Evolutionary conservation across 768 basidiomycete genomes (phyloP).

Genomic region (Leccinum ochraceum): DNA sequence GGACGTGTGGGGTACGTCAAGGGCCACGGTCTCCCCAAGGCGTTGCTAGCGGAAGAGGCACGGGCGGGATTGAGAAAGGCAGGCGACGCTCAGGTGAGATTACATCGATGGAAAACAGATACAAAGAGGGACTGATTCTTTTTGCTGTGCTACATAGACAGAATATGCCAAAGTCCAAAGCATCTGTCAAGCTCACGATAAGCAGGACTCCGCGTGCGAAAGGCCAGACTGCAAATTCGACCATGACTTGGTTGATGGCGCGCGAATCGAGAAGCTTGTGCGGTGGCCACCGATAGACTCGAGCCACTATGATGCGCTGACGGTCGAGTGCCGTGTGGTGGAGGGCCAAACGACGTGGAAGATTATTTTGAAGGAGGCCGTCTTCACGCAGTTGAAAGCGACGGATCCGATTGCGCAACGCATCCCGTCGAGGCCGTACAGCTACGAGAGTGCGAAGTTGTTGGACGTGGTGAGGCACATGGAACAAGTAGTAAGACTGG

Average conservation of each 20-base stretch:
- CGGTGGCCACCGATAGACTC: constrained; percentile 1
- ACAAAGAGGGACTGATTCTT: neutral
- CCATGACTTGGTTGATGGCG: constrained; percentile 18
- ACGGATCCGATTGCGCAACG: constrained; percentile 11
- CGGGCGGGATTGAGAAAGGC: constrained; percentile 4
- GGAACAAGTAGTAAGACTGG: constrained; percentile 11
- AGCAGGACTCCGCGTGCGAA: constrained; percentile 5
- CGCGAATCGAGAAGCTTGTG: constrained; percentile 16
- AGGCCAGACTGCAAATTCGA: constrained; percentile 19
- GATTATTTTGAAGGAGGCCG: constrained; percentile 17
- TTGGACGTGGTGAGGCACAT: constrained; percentile 21
- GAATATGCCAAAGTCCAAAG: constrained; percentile 16
- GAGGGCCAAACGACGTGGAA: constrained; percentile 15
- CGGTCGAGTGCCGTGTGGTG: constrained; percentile 17
- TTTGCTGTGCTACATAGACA: constrained; percentile 4
- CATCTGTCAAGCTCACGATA: constrained; percentile 17
- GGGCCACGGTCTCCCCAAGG: constrained; percentile 3
- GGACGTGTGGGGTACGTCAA: neutral
- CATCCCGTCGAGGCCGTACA: constrained; percentile 15
- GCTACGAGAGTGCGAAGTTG: constrained; percentile 13
- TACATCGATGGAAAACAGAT: neutral
- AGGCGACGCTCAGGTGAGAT: constrained; percentile 14
- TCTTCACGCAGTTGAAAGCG: constrained; percentile 8
- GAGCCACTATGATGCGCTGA: neutral
- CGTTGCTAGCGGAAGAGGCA: constrained; percentile 11